Percentiles rank a stretch among this genome's conserved stretches.
phyloP scores from a whole-genome alignment of 148 eudicot species.

The Amaranthus palmeri region DNA sequence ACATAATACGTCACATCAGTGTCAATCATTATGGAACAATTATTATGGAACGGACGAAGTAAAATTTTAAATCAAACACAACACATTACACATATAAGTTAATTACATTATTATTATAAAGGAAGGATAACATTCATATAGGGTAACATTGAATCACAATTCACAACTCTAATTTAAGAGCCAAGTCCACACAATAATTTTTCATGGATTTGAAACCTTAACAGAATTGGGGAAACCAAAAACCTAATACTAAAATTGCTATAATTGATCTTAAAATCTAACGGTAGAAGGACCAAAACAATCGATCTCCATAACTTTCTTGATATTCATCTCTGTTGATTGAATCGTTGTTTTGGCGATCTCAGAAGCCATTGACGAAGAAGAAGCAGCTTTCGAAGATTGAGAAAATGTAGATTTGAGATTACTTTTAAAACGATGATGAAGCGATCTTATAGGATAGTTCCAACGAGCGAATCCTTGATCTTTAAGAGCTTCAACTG shows the following conservation, averaged over 20 bases:
- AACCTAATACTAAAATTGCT: background rate
- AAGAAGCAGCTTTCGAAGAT: background rate
- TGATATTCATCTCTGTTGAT: conserved; percentile 14
- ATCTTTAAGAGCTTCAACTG: conserved; percentile 25
- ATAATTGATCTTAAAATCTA: conserved; percentile 12
- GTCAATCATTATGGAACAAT: too few species aligned
- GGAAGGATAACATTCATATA: too few species aligned
- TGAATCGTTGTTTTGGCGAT: background rate
- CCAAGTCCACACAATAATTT: too few species aligned
- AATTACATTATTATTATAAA: too few species aligned
- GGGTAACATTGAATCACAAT: too few species aligned
- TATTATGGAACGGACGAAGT: too few species aligned
- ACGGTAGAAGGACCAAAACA: conserved; percentile 31
- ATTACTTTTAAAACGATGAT: conserved; percentile 12
- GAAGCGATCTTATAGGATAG: conserved; percentile 16
- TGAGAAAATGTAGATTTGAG: conserved; percentile 17
- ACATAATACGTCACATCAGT: too few species aligned
- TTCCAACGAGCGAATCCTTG: conserved; percentile 27
- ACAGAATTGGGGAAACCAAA: background rate
- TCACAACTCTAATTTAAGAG: too few species aligned
- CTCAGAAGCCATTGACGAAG: conserved; percentile 11
- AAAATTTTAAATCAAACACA: too few species aligned
- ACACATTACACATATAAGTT: too few species aligned
- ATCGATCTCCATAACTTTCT: conserved; percentile 31
- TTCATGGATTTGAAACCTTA: background rate